Percentiles rank a stretch among this genome's conserved stretches.
Evolutionary conservation across 192 early-diverging fungal species (phyloP).

Genomic region (Entomortierella parvispora): DNA sequence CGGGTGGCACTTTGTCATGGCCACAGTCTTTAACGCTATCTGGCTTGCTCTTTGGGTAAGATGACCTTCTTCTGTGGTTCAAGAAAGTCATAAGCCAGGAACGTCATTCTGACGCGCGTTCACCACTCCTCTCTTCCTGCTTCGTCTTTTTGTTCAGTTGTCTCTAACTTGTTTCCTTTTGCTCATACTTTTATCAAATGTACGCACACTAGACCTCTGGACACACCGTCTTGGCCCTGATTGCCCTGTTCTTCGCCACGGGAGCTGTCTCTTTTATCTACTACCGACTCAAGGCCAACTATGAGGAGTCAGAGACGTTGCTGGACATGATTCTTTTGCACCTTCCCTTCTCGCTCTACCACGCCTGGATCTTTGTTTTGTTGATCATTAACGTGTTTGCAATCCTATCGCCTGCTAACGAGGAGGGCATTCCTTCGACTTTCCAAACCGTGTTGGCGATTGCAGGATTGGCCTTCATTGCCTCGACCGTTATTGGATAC

Average conservation of each 20-base stretch:
- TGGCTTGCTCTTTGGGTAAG: slow-evolving; percentile 73
- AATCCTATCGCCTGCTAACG: slow-evolving; percentile 58
- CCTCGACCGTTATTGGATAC: slow-evolving; percentile 67
- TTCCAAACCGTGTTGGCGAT: slow-evolving; percentile 59
- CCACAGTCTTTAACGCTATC: slow-evolving; percentile 63
- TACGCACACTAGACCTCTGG: slow-evolving; percentile 53
- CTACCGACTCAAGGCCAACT: slow-evolving; percentile 57
- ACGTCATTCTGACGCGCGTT: not conserved
- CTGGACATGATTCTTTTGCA: slow-evolving; percentile 65
- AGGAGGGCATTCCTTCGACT: slow-evolving; percentile 53
- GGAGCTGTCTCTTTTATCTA: slow-evolving; percentile 68
- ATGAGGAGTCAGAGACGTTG: slow-evolving; percentile 16
- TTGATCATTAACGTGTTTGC: slow-evolving; percentile 69
- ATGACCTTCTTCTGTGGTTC: not conserved
- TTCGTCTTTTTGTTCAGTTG: not conserved
- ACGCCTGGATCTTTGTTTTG: slow-evolving; percentile 71
- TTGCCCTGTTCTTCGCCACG: slow-evolving; percentile 67
- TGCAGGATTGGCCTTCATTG: slow-evolving; percentile 62
- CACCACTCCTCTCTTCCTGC: slow-evolving; percentile 1
- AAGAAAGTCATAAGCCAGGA: too few relatives aligned
- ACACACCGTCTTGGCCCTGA: slow-evolving; percentile 60
- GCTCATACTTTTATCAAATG: not conserved
- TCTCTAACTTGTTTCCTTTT: not conserved
- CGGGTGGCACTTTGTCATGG: slow-evolving; percentile 71
- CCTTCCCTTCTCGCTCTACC: slow-evolving; percentile 76